These are phyloP conservation scores for Huntiella abstrusa DNA, from an alignment of 2,329 filamentous ascomycete species.

Conservation along the genomic window DNA sequence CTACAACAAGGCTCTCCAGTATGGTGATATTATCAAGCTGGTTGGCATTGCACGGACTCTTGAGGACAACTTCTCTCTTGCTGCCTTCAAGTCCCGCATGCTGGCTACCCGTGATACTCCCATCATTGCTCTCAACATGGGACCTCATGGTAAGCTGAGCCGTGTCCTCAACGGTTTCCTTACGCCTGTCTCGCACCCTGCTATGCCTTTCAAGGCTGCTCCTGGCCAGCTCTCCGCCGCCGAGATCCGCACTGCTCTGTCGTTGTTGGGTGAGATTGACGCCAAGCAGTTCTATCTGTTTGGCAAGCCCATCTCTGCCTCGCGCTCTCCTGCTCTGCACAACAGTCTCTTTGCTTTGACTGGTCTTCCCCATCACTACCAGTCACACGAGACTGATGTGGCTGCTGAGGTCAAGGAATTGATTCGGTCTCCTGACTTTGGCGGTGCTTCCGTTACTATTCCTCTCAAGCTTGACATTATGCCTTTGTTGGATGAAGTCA, in stretches of 20 bases:
- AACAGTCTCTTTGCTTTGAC: conserved; percentile 61
- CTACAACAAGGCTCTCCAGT: conserved; percentile 79
- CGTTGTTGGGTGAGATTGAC: conserved; percentile 61
- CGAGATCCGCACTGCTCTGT: conserved; percentile 65
- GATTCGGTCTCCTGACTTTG: conserved; percentile 57
- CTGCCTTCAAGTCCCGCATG: conserved; percentile 64
- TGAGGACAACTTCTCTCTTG: conserved; percentile 74
- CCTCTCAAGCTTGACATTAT: conserved; percentile 85
- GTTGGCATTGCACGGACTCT: conserved; percentile 60
- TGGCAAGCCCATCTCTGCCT: conserved; percentile 65
- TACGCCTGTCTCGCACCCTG: conserved; percentile 82
- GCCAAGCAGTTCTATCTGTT: conserved; percentile 70
- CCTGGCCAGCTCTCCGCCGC: conserved; percentile 81
- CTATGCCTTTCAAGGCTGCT: conserved; percentile 79
- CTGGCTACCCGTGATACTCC: conserved; percentile 56
- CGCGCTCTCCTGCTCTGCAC: conserved; percentile 74
- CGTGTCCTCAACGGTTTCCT: conserved; percentile 82
- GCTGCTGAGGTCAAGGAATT: conserved; percentile 41
- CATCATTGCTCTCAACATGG: conserved; percentile 94
- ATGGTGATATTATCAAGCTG: conserved; percentile 87
- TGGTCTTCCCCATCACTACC: conserved; percentile 75
- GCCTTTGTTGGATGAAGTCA: conserved; percentile 58
- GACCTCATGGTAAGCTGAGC: conserved; percentile 66
- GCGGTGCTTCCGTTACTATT: conserved; percentile 88
- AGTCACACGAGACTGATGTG: conserved; percentile 52